These are phyloP conservation scores for Neopestalotiopsis sp. DNA, from an alignment of 2,329 filamentous ascomycete species.

Conservation along the genomic window DNA sequence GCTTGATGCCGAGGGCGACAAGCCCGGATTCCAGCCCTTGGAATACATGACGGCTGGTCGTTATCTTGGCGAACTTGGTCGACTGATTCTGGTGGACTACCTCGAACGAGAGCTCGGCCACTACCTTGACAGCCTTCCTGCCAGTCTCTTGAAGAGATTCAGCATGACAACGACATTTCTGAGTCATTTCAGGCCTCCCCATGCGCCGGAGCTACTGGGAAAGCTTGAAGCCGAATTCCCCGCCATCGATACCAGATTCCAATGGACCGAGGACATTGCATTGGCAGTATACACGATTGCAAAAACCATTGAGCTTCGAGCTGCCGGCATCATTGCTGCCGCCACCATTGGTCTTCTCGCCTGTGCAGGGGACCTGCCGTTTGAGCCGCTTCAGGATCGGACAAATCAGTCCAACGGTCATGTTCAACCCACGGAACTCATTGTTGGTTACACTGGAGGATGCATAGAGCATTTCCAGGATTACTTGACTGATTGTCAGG, in stretches of 20 bases:
- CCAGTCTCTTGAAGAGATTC: conserved; percentile 61
- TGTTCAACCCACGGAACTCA: conserved; percentile 57
- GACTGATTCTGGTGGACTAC: conserved; percentile 73
- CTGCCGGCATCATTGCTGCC: conserved; percentile 76
- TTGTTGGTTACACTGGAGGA: conserved; percentile 80
- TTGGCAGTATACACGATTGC: conserved; percentile 69
- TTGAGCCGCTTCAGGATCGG: conserved; percentile 25
- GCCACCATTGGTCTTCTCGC: conserved; percentile 73
- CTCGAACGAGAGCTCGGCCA: conserved; percentile 51
- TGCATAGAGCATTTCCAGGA: conserved; percentile 82
- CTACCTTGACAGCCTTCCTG: conserved; percentile 55
- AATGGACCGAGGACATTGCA: conserved; percentile 68
- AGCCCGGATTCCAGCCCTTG: conserved; percentile 79
- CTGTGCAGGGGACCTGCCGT: conserved; percentile 69
- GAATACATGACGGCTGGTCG: conserved; percentile 85
- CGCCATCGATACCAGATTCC: conserved; percentile 52
- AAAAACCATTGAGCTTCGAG: conserved; percentile 72
- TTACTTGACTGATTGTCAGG: conserved; percentile 73
- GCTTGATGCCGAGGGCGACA: conserved; percentile 70
- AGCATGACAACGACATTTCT: conserved; percentile 75
- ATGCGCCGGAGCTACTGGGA: conserved; percentile 47
- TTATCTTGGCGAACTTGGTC: conserved; percentile 78
- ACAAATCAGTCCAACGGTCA: conserved; percentile 8
- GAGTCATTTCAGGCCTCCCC: conserved; percentile 68
- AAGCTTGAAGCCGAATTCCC: conserved; percentile 62